Conservation (phyloP, 2,329 filamentous ascomycete genomes). For the Fusarium sp. region DNA sequence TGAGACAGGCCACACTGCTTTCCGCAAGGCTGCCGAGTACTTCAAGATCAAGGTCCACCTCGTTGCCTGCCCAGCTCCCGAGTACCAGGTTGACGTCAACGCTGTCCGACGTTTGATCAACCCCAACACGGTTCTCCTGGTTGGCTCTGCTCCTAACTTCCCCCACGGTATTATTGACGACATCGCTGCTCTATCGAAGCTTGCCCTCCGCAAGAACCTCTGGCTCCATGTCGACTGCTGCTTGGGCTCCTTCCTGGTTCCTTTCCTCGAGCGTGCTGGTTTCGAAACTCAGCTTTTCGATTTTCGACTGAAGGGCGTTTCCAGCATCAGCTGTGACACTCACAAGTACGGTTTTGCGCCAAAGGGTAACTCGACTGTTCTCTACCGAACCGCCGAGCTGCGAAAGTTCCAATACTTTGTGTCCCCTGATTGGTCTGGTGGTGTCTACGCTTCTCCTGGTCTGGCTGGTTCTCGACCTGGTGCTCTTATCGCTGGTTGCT, state of each 20-base stretch:
- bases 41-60: slow-evolving; percentile 96
- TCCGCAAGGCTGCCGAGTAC: slow-evolving; percentile 94
- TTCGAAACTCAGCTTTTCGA: slow-evolving; percentile 91
- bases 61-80: slow-evolving; percentile 85
- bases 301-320: slow-evolving; percentile 93
- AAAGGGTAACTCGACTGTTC: slow-evolving; percentile 92
- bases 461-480: slow-evolving; percentile 93
- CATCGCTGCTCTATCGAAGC: slow-evolving; percentile 83
- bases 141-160: slow-evolving; percentile 96
- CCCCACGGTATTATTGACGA: slow-evolving; percentile 98
- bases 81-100: slow-evolving; percentile 83
- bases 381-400: slow-evolving; percentile 84
- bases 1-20: slow-evolving; percentile 93
- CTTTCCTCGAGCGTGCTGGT: slow-evolving; percentile 91
- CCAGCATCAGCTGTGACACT: slow-evolving; percentile 94
- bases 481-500: slow-evolving; percentile 94
- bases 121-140: slow-evolving; percentile 90
- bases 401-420: slow-evolving; percentile 97
- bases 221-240: slow-evolving; percentile 98
- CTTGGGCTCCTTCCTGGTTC: slow-evolving; percentile 92
- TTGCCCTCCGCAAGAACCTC: slow-evolving; percentile 82
- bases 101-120: slow-evolving; percentile 88
- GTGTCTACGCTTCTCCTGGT: slow-evolving; percentile 92
- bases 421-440: slow-evolving; percentile 92
- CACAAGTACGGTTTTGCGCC: slow-evolving; percentile 99